These are phyloP conservation scores for Alternaria panax DNA, from an alignment of 2,329 filamentous ascomycete species.

Conservation along the genomic window DNA sequence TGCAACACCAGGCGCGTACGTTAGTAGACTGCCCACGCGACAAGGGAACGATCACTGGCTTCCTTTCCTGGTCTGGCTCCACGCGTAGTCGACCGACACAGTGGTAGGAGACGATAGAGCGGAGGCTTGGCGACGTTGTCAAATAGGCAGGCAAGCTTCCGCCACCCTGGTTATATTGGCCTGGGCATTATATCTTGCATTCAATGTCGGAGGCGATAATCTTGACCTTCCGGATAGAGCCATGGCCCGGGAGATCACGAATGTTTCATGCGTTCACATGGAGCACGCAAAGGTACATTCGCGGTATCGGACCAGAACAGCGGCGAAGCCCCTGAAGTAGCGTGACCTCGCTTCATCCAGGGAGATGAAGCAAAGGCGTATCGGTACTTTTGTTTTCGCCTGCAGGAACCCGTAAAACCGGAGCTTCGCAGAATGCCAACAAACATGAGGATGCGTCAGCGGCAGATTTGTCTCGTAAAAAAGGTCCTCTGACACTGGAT, in stretches of 20 bases:
- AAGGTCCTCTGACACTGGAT: background rate
- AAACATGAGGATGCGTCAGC: constrained; percentile 9
- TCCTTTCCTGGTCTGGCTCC: constrained; percentile 19
- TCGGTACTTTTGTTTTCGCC: constrained; percentile 7
- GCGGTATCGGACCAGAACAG: background rate
- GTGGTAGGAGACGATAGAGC: constrained; percentile 9
- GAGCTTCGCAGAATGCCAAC: constrained; percentile 14
- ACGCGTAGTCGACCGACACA: constrained; percentile 10
- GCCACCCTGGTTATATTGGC: constrained; percentile 11
- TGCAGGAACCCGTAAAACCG: constrained; percentile 27
- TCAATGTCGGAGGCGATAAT: constrained; percentile 8
- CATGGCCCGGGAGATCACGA: constrained; percentile 10
- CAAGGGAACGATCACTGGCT: constrained; percentile 15
- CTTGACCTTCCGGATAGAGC: constrained; percentile 27
- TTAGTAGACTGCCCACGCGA: constrained; percentile 13
- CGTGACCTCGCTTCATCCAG: background rate
- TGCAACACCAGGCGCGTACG: constrained; percentile 10
- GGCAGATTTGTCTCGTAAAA: background rate
- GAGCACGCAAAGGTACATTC: background rate
- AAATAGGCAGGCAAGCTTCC: constrained; percentile 29
- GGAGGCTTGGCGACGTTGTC: constrained; percentile 24
- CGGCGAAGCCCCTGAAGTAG: constrained; percentile 4
- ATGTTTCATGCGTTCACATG: constrained; percentile 12
- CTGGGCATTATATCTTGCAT: constrained; percentile 28
- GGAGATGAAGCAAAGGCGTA: background rate